Conservation (phyloP, 352 stramenopile genomes). For the Phytophthora europaea region DNA sequence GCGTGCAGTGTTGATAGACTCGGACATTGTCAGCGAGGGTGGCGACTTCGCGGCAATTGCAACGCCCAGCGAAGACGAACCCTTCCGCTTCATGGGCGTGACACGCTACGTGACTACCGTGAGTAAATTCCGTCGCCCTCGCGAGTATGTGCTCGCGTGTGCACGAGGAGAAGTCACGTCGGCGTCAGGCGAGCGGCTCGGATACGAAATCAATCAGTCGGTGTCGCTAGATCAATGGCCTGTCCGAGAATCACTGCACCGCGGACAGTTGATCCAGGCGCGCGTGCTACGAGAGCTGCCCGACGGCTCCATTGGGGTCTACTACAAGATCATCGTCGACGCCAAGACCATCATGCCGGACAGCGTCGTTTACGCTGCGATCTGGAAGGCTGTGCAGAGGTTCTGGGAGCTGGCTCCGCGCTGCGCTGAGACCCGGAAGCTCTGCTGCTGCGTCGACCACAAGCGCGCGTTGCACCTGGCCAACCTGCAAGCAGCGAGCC, state of each 20-base stretch:
- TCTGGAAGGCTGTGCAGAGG: neutral
- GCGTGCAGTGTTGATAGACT: neutral
- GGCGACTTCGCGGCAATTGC: neutral
- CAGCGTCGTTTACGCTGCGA: neutral
- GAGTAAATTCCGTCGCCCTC: neutral
- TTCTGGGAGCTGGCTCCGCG: neutral
- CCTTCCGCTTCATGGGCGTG: neutral
- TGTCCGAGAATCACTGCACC: neutral
- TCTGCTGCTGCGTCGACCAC: neutral
- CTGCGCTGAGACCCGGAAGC: neutral
- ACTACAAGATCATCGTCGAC: constrained; percentile 3
- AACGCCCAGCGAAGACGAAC: neutral
- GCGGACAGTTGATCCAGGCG: neutral
- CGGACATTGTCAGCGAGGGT: neutral
- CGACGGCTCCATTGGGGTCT: neutral
- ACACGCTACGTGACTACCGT: constrained; percentile 1
- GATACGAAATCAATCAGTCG: neutral
- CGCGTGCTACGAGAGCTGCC: constrained; percentile 2
- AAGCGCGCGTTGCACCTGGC: neutral
- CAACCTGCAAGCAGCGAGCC: neutral
- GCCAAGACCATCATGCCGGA: constrained; percentile 1
- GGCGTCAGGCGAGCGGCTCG: neutral
- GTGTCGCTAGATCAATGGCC: neutral
- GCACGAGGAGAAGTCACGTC: neutral
- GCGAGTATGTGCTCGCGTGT: constrained; percentile 1